Base-by-base conservation (phyloP, 345 rosid species). In the Moricandia arvensis region DNA sequence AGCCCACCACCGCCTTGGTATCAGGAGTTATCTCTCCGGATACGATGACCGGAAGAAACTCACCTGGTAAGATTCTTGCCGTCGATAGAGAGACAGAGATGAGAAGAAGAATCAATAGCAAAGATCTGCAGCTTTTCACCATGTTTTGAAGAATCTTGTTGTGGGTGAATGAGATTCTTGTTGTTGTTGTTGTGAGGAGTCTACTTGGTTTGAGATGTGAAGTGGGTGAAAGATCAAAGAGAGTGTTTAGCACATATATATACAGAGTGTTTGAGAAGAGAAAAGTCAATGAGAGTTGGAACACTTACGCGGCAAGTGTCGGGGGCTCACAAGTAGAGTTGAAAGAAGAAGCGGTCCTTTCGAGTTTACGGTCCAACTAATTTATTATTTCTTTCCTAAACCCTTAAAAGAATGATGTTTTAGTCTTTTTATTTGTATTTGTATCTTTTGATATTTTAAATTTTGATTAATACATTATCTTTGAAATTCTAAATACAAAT, bases 231-330 rank as follows among this genome's bases (percentile, higher is more conserved):
- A 71, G 75, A 63, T 63, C 16, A 37, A 75, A 59, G 79, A 61
- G 60, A 5, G 31, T 18, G 11, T 30, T 6, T n/a, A 13, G 17
- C 53, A 16, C 0, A 5, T 6, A 59, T 78, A 65, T 58, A 71
- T 26, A 66, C 1, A 3, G 45, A 49, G 68, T 59, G 13, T 59
- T 11, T 45, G 61, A 55, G 31, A 2, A 17, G 47, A 30, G 57
- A 72, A 72, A 49, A 16, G 81, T 78, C 81, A 77, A 66, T 3
- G 68, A 18, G 77, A 27, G 77, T 34, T 27, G 81, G 59, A 34
- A 66, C 72, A 31, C 81, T 51, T 78, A 78, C 81, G 81, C 81
- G 81, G 77, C 81, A 78, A 78, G 81, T 49, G 53, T 45, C 53
- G 53, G 53, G 73, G 53, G 1, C 17, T 45, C 8, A 45, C 8